These are phyloP conservation scores for Cercospora zeae-maydis DNA, from an alignment of 2,329 filamentous ascomycete species.

Conservation along the genomic window DNA sequence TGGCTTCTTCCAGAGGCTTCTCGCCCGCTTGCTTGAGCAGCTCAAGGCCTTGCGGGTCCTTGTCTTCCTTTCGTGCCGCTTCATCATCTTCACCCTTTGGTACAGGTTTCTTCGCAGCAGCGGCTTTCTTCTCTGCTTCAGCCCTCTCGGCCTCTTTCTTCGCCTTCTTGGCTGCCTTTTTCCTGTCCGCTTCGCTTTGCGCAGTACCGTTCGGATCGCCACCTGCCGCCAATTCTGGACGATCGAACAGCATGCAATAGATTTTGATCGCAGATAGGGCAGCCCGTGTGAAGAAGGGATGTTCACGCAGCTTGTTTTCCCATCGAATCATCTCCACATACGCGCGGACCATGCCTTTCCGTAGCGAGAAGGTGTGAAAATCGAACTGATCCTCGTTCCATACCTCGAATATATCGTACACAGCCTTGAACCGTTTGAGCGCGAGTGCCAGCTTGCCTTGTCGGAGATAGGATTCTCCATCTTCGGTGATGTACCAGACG, in stretches of 20 bases:
- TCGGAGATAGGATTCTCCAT: slow-evolving; percentile 82
- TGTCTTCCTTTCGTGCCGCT: slow-evolving; percentile 74
- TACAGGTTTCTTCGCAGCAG: slow-evolving; percentile 45
- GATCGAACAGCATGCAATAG: slow-evolving; percentile 75
- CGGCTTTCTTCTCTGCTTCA: slow-evolving; percentile 70
- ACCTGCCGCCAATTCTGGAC: slow-evolving; percentile 67
- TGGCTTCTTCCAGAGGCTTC: slow-evolving; percentile 75
- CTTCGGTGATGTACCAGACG: slow-evolving; percentile 93
- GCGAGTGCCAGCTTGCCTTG: slow-evolving; percentile 80
- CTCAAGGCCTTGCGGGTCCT: slow-evolving; percentile 78
- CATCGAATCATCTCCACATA: slow-evolving; percentile 96
- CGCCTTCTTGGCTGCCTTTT: slow-evolving; percentile 64
- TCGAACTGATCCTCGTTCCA: slow-evolving; percentile 99
- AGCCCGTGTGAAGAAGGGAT: slow-evolving; percentile 86
- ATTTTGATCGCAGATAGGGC: slow-evolving; percentile 77
- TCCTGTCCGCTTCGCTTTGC: slow-evolving; percentile 77
- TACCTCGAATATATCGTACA: slow-evolving; percentile 89
- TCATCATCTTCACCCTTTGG: slow-evolving; percentile 54
- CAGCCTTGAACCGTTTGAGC: slow-evolving; percentile 83
- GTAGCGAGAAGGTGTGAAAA: slow-evolving; percentile 95
- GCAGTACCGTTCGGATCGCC: slow-evolving; percentile 66
- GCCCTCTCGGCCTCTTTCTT: slow-evolving; percentile 74
- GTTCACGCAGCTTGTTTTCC: slow-evolving; percentile 87
- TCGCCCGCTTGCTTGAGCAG: slow-evolving; percentile 63
- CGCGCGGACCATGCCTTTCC: slow-evolving; percentile 90